Base-by-base conservation (phyloP, 1,139 yeast genomes). In the Spencermartinsiella ligniputridi region DNA sequence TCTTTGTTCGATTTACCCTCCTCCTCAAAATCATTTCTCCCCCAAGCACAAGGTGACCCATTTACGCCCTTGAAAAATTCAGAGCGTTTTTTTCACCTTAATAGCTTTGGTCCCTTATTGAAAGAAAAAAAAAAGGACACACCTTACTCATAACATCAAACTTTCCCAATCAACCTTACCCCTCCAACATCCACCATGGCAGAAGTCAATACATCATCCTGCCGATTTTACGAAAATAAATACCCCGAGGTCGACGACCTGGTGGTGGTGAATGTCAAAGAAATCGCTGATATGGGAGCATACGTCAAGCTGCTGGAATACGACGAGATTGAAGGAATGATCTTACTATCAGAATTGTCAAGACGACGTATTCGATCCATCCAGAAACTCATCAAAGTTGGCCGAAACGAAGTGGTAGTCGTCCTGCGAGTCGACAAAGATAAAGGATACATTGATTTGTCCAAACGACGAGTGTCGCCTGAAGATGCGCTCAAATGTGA, bases 281-380 rank as follows among this genome's bases (percentile, higher is more conserved):
- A 89, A 67, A 89, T 89, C 60, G 97, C 96, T 57, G 97, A 89
- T 68, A 89, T 89, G 97, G 97, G 96, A 48, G 96, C 96, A 15
- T 89, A 89, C 64, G 99, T 92, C 55, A 90, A 89, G 68, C 77
- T 92, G 55, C 77, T 92, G 55, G 99, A 92, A 70, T 92, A 94
- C 66, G 97, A 92, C 71, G 94, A 90, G 67, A 90, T 92, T 62
- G 98, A 92, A 71, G 99, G 98, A 62, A 92, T 92, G 99, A 96
- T 92, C 50, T 76, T 92, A 57, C 78, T 92, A 61, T 86, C 96
- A 35, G 99, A 92, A 71, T 78, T 92, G 58, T 89, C 97, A 32
- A 87, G 98, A 78, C 87, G 98, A 78, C 95, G 99, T 74, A 92
- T 92, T 63, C 81, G 99, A 70, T 88, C 97, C 46, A 92, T 92